phyloP scores from a whole-genome alignment of 208 protist species.

The Trypanosoma theileri region DNA sequence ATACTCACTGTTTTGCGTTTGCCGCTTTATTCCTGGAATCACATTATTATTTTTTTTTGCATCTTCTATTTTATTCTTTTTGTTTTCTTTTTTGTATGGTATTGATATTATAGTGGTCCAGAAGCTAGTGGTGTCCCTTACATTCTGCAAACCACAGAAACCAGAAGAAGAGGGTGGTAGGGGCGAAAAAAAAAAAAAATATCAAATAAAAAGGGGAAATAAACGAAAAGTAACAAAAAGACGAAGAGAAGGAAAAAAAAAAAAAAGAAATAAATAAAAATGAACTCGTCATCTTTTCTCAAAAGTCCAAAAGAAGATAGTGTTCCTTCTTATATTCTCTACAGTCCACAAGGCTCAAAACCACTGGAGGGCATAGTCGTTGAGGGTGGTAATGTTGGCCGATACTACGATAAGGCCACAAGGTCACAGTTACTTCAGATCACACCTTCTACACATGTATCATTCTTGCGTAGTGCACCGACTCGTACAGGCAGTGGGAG shows the following conservation, averaged over 20 bases:
- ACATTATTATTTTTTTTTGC: neutral
- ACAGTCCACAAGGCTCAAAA: slow-evolving; percentile 73
- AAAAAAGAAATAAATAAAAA: slow-evolving; percentile 5
- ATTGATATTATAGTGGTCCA: neutral
- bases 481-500: neutral
- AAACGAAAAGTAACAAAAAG: neutral
- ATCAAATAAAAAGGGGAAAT: too few relatives aligned
- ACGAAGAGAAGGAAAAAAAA: neutral
- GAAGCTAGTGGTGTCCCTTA: neutral
- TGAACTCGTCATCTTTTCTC: slow-evolving; percentile 7
- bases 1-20: too few relatives aligned
- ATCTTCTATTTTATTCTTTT: slow-evolving; percentile 4
- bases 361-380: slow-evolving; percentile 59
- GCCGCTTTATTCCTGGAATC: neutral
- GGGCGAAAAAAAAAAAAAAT: neutral
- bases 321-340: slow-evolving; percentile 55
- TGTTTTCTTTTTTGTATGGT: neutral
- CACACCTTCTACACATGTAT: slow-evolving; percentile 38
- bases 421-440: slow-evolving; percentile 79
- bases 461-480: slow-evolving; percentile 40
- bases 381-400: slow-evolving; percentile 27
- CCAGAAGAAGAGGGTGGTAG: neutral
- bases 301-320: slow-evolving; percentile 15
- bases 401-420: slow-evolving; percentile 64
- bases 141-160: too few relatives aligned